Base-by-base conservation (phyloP, 768 basidiomycete genomes). In the Macrolepiota albuminosa region DNA sequence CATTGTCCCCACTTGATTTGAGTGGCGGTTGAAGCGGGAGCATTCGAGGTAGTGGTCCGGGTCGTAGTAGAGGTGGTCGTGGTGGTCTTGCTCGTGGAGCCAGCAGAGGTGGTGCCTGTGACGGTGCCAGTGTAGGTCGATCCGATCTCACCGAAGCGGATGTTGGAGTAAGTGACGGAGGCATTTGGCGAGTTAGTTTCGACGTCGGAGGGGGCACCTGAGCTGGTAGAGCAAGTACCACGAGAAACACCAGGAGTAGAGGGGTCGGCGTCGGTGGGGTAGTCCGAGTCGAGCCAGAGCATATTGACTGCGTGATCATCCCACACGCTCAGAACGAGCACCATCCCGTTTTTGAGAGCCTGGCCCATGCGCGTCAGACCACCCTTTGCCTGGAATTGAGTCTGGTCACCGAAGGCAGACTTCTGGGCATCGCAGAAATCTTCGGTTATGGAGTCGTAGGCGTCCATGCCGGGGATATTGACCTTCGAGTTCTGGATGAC, bases 381-480 rank as follows among this genome's bases (percentile, higher is more conserved):
- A 56, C 81, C 80, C 61, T 75, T 71, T 56, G 64, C 56, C 51
- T 66, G 66, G 73, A 81, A 81, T 61, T 69, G 67, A 68, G 78
- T 76, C 50, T 70, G 72, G 69, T 83, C 79, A 37, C 75, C 77
- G 69, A 80, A 78, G 16, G 69, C 72, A 31, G 72, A 63, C 72
- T 80, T 81, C 64, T 78, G 76, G 40, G 66, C 70, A 37, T 64
- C 67, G 24, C 55, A 56, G 34, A 56, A 56, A 34, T 45, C 55
- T 24, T 45, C 43, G 45, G 55, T 56, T 37, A 57, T 57, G 39
- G 56, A 57, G 29, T 57, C 56, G 34, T 57, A 49, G 9, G 56
- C 72, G 51, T 67, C 57, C 48, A 83, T 78, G 71, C 81, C 82
- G 65, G 82, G 52, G 58, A 80, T 79, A 63, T 78, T 56, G 24